These are phyloP conservation scores for Senecio squalidus DNA, from an alignment of 140 eudicot species.

Conservation along the genomic window DNA sequence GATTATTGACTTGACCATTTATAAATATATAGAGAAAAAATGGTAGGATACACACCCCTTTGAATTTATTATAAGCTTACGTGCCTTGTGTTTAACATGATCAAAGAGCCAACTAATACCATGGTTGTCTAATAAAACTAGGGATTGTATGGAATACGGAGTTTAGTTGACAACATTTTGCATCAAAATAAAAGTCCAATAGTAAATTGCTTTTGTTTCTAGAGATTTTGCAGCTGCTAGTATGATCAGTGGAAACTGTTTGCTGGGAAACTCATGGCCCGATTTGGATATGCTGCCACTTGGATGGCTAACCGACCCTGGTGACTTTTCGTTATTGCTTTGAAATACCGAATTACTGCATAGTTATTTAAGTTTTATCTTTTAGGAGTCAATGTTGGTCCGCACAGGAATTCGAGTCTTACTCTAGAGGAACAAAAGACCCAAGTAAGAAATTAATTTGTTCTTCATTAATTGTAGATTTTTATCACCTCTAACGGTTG, in stretches of 20 bases:
- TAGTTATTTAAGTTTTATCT: not conserved
- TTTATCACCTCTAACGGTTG: not conserved
- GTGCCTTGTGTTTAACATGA: too few species aligned
- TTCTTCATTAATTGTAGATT: not conserved
- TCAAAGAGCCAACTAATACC: too few species aligned
- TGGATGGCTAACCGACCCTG: conserved; percentile 89
- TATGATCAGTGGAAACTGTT: conserved; percentile 62
- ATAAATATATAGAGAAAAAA: too few species aligned
- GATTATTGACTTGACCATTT: too few species aligned
- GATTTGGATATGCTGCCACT: conserved; percentile 97
- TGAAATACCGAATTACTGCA: not conserved
- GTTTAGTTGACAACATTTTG: too few species aligned
- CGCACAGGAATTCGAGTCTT: conserved; percentile 64
- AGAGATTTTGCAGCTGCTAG: conserved; percentile 81
- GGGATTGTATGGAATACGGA: too few species aligned
- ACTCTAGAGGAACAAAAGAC: conserved; percentile 65
- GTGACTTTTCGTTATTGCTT: conserved; percentile 26
- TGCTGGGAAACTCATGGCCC: conserved; percentile 89
- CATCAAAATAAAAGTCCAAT: not conserved
- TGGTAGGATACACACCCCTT: too few species aligned
- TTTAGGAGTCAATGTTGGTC: conserved; percentile 70
- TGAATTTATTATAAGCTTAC: too few species aligned
- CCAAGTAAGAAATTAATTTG: conserved; percentile 46
- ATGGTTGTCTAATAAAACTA: too few species aligned
- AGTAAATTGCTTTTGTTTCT: conserved; percentile 1